phyloP scores from a whole-genome alignment of 2,329 filamentous ascomycete genomes.

The Cytospora piceicola region DNA sequence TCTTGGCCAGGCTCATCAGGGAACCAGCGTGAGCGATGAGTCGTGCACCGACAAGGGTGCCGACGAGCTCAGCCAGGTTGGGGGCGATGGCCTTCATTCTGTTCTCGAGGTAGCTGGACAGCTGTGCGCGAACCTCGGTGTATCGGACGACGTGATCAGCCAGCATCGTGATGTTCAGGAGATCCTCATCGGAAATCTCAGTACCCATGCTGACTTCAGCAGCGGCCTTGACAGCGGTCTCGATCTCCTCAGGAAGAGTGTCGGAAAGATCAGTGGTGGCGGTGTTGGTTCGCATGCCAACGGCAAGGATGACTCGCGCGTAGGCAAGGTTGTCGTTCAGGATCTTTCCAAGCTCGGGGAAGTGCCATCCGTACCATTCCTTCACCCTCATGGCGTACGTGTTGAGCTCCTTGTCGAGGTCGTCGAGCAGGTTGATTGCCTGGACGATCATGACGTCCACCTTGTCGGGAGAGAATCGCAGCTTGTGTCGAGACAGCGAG shows the following conservation, averaged over 20 bases:
- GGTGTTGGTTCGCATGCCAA: conserved; percentile 86
- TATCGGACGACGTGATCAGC: conserved; percentile 93
- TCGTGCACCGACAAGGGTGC: conserved; percentile 90
- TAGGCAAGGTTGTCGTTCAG: conserved; percentile 97
- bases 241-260: conserved; percentile 93
- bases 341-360: conserved; percentile 96
- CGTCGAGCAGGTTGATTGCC: conserved; percentile 90
- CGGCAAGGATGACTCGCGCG: conserved; percentile 81
- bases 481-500: conserved; percentile 94
- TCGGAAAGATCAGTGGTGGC: conserved; percentile 79
- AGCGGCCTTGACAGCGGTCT: conserved; percentile 86
- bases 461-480: conserved; percentile 98
- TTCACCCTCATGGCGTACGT: conserved; percentile 99
- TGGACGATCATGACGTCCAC: conserved; percentile 99
- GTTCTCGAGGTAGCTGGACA: conserved; percentile 85
- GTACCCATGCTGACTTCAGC: conserved; percentile 99
- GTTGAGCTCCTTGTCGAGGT: conserved; percentile 98
- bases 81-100: conserved; percentile 97
- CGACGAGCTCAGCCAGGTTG: conserved; percentile 90
- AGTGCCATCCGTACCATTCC: conserved; percentile 99
- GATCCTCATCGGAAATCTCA: conserved; percentile 89
- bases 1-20: conserved; percentile 92
- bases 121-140: conserved; percentile 85
- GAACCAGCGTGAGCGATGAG: conserved; percentile 95
- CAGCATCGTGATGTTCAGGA: conserved; percentile 88